Evolutionary conservation across 768 basidiomycete genomes (phyloP).

Genomic region (Zangia roseola): DNA sequence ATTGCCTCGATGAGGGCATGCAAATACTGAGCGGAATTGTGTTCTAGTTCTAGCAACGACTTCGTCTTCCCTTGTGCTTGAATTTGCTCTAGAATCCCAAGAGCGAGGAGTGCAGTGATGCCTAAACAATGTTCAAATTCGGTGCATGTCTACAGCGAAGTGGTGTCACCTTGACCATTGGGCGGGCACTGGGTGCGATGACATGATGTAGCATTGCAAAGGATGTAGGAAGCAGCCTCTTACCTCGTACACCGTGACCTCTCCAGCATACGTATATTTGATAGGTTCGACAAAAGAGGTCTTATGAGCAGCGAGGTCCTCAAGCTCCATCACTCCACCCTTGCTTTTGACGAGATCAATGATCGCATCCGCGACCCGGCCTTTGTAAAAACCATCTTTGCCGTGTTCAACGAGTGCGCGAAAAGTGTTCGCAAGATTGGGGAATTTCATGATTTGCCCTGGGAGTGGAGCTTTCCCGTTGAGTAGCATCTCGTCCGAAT

Average conservation of each 20-base stretch:
- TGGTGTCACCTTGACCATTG: conserved; percentile 78
- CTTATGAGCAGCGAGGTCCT: conserved; percentile 85
- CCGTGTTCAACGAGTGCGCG: conserved; percentile 76
- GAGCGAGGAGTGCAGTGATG: conserved; percentile 88
- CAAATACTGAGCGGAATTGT: conserved; percentile 88
- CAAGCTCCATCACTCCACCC: conserved; percentile 91
- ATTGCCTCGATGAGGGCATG: conserved; percentile 86
- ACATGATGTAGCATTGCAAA: background rate
- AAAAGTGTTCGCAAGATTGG: conserved; percentile 84
- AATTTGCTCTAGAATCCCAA: conserved; percentile 88
- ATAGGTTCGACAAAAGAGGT: conserved; percentile 87
- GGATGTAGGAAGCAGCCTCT: conserved; percentile 7
- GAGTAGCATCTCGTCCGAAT: conserved; percentile 82
- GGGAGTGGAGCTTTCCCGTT: conserved; percentile 81
- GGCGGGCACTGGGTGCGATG: conserved; percentile 72
- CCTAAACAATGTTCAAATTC: conserved; percentile 36
- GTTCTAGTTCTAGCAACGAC: conserved; percentile 76
- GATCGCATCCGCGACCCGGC: conserved; percentile 84
- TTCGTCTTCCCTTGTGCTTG: conserved; percentile 70
- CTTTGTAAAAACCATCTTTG: conserved; percentile 93
- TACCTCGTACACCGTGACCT: conserved; percentile 92
- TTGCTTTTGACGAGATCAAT: conserved; percentile 80
- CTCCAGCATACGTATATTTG: conserved; percentile 80
- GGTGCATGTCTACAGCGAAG: background rate
- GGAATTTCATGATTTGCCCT: conserved; percentile 80